Percentiles rank a stretch among this genome's conserved stretches.
Evolutionary conservation across 2,329 filamentous ascomycete species (phyloP).

Genomic region (Stemphylium beticola): DNA sequence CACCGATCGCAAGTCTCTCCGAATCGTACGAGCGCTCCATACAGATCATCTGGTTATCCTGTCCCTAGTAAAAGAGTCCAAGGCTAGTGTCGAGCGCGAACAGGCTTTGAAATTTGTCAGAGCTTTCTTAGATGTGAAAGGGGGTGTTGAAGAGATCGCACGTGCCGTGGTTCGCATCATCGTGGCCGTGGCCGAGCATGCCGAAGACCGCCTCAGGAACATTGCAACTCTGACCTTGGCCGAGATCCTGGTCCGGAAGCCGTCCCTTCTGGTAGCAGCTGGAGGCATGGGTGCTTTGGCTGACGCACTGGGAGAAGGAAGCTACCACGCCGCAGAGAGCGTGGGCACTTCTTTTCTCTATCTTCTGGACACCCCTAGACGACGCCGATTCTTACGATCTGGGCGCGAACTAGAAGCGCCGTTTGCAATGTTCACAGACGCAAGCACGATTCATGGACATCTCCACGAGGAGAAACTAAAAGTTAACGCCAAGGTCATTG

Average conservation of each 20-base stretch:
- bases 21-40: slow-evolving; percentile 84
- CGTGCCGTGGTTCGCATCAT: slow-evolving; percentile 86
- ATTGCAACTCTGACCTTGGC: slow-evolving; percentile 93
- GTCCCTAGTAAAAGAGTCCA: slow-evolving; percentile 92
- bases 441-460: slow-evolving; percentile 58
- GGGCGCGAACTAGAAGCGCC: slow-evolving; percentile 85
- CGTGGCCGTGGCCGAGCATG: slow-evolving; percentile 85
- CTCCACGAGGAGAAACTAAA: slow-evolving; percentile 71
- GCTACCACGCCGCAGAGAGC: slow-evolving; percentile 90
- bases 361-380: slow-evolving; percentile 82
- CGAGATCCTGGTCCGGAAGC: slow-evolving; percentile 87
- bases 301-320: slow-evolving; percentile 89
- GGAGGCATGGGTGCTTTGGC: slow-evolving; percentile 86
- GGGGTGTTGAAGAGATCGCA: slow-evolving; percentile 86
- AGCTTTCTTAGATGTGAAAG: slow-evolving; percentile 93
- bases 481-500: slow-evolving; percentile 89
- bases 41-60: slow-evolving; percentile 92
- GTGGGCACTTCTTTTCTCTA: slow-evolving; percentile 87
- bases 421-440: slow-evolving; percentile 93
- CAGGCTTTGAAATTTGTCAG: slow-evolving; percentile 96
- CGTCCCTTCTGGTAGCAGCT: slow-evolving; percentile 77
- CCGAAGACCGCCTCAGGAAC: slow-evolving; percentile 82
- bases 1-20: slow-evolving; percentile 86
- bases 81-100: slow-evolving; percentile 95
- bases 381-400: slow-evolving; percentile 80